phyloP scores from a whole-genome alignment of 305 asterid species.

The Striga hermonthica region DNA sequence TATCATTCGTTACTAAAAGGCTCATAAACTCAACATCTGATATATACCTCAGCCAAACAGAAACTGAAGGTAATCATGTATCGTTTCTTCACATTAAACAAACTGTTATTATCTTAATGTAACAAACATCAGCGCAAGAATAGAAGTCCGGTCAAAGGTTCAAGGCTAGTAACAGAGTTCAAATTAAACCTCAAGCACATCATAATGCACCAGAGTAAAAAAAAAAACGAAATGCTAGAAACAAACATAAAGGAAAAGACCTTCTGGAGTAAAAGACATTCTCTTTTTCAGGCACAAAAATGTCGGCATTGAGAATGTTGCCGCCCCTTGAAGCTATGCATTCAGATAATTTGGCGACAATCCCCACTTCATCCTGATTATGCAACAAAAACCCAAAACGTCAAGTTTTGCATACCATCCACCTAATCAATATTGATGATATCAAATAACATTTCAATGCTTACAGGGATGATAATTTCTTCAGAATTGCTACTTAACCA shows the following conservation, averaged over 20 bases:
- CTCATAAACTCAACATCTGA: background rate
- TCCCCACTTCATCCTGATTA: slow-evolving; percentile 80
- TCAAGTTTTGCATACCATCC: slow-evolving; percentile 1
- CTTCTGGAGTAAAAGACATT: slow-evolving; percentile 88
- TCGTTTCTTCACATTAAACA: too few species aligned
- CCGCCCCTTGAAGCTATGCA: slow-evolving; percentile 91
- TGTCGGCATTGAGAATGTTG: slow-evolving; percentile 79
- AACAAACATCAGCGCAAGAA: slow-evolving; percentile 20
- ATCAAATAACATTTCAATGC: too few species aligned
- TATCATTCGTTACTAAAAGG: background rate
- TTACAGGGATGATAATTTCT: background rate
- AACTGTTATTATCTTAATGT: background rate
- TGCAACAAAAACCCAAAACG: slow-evolving; percentile 9
- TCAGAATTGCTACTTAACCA: slow-evolving; percentile 12
- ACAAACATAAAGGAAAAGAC: slow-evolving; percentile 34
- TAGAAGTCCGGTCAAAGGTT: background rate
- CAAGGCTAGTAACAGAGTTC: background rate
- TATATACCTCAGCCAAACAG: too few species aligned
- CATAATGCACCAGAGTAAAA: slow-evolving; percentile 4
- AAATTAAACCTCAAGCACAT: background rate
- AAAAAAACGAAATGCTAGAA: background rate
- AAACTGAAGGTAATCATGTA: too few species aligned
- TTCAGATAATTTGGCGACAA: slow-evolving; percentile 80
- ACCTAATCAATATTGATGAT: background rate
- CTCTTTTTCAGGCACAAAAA: slow-evolving; percentile 81